Evolutionary conservation across 441 rosid genomes (phyloP).

Genomic region (Aleurites moluccanus): DNA sequence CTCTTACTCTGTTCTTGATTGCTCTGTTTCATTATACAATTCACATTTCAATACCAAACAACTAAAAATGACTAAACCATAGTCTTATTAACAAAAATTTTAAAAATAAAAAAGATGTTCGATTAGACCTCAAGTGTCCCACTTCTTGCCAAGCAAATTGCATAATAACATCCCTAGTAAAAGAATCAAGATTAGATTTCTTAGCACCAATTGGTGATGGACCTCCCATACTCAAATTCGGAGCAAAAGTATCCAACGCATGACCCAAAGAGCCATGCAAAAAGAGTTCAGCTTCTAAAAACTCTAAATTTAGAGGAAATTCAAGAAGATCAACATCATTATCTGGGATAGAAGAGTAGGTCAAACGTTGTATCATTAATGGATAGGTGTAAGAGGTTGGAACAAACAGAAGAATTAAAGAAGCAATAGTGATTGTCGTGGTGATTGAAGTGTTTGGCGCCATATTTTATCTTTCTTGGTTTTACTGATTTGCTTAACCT

Average conservation of each 20-base stretch:
- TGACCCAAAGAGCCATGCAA: slow-evolving; percentile 62
- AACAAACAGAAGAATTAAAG: slow-evolving; percentile 18
- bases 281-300: slow-evolving; percentile 86
- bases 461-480: background rate
- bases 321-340: slow-evolving; percentile 61
- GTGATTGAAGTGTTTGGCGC: background rate
- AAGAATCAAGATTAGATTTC: slow-evolving; percentile 56
- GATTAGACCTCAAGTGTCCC: slow-evolving; percentile 69
- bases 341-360: slow-evolving; percentile 23
- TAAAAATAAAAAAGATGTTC: background rate
- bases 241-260: slow-evolving; percentile 72
- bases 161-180: slow-evolving; percentile 57
- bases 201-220: slow-evolving; percentile 67
- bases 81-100: background rate
- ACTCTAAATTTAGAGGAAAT: slow-evolving; percentile 81
- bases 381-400: slow-evolving; percentile 20
- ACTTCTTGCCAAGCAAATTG: slow-evolving; percentile 94
- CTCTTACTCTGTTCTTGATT: slow-evolving; percentile 56
- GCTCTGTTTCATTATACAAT: slow-evolving; percentile 42
- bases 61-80: background rate
- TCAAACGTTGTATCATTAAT: background rate
- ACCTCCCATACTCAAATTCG: slow-evolving; percentile 62
- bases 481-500: background rate
- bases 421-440: slow-evolving; percentile 14
- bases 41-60: background rate